These are phyloP conservation scores for Chaetomium cochliodes DNA, from an alignment of 495 filamentous ascomycete species.

Conservation along the genomic window DNA sequence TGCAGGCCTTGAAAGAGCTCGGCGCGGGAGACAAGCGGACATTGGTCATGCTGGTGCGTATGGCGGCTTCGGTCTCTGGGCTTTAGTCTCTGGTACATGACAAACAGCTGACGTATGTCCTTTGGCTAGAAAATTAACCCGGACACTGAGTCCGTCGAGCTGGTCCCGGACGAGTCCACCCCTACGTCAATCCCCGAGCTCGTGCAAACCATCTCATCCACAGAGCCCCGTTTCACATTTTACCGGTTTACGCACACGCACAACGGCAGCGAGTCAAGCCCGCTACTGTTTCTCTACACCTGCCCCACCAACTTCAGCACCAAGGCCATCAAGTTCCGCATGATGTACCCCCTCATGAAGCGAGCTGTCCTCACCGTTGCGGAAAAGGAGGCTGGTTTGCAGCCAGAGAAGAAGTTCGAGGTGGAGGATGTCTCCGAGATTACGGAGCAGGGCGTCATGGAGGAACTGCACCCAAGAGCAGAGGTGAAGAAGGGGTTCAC, in stretches of 20 bases:
- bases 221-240: slow-evolving; percentile 86
- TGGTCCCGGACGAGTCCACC: slow-evolving; percentile 57
- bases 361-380: slow-evolving; percentile 67
- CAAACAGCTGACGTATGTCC: neutral
- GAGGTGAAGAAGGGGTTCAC: slow-evolving; percentile 73
- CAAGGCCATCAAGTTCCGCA: slow-evolving; percentile 83
- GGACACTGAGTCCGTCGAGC: slow-evolving; percentile 71
- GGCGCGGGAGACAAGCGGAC: slow-evolving; percentile 49
- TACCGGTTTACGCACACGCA: slow-evolving; percentile 65
- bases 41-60: slow-evolving; percentile 78
- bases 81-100: no score
- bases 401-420: slow-evolving; percentile 70
- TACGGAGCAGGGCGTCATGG: slow-evolving; percentile 63
- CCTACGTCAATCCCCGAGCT: slow-evolving; percentile 46
- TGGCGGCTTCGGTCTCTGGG: neutral
- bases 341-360: slow-evolving; percentile 89
- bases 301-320: slow-evolving; percentile 67
- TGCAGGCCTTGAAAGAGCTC: slow-evolving; percentile 62
- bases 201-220: slow-evolving; percentile 67
- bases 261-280: slow-evolving; percentile 55
- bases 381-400: slow-evolving; percentile 65
- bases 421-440: slow-evolving; percentile 71
- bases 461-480: slow-evolving; percentile 72
- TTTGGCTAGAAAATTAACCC: slow-evolving; percentile 65
- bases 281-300: slow-evolving; percentile 90